These are phyloP conservation scores for Hsuehochloa calcarea DNA, from an alignment of 176 grass and related monocot species.

Conservation along the genomic window DNA sequence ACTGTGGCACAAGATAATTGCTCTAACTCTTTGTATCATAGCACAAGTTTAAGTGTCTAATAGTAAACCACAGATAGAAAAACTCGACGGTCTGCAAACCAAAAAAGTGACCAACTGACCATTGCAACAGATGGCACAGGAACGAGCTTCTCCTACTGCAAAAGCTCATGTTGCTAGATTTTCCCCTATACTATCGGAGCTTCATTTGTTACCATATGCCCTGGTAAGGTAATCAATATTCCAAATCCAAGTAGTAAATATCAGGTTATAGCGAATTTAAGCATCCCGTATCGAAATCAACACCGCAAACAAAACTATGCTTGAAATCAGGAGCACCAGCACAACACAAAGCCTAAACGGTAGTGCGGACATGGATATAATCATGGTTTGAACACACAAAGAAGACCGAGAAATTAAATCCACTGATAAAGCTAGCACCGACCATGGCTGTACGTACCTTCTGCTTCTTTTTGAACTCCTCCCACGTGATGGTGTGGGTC, in stretches of 20 bases:
- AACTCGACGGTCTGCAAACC: neutral
- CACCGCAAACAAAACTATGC: neutral
- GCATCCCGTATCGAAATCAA: neutral
- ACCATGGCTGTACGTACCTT: conserved; percentile 51
- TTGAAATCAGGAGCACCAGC: neutral
- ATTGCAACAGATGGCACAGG: neutral
- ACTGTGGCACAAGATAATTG: neutral
- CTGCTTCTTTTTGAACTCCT: conserved; percentile 99
- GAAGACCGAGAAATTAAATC: neutral
- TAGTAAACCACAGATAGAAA: neutral
- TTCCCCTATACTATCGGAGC: neutral
- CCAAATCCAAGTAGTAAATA: neutral
- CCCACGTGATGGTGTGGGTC: conserved; percentile 97
- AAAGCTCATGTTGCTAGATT: neutral
- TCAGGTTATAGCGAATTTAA: neutral
- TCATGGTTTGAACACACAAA: neutral
- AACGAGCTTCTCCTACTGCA: neutral
- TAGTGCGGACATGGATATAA: neutral
- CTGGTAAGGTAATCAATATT: neutral
- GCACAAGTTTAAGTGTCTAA: neutral
- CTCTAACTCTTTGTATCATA: neutral
- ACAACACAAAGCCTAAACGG: neutral
- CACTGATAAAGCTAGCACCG: neutral
- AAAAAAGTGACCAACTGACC: neutral
- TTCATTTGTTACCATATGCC: neutral